These are phyloP conservation scores for Artomyces pyxidatus DNA, from an alignment of 768 basidiomycete species.

Conservation along the genomic window DNA sequence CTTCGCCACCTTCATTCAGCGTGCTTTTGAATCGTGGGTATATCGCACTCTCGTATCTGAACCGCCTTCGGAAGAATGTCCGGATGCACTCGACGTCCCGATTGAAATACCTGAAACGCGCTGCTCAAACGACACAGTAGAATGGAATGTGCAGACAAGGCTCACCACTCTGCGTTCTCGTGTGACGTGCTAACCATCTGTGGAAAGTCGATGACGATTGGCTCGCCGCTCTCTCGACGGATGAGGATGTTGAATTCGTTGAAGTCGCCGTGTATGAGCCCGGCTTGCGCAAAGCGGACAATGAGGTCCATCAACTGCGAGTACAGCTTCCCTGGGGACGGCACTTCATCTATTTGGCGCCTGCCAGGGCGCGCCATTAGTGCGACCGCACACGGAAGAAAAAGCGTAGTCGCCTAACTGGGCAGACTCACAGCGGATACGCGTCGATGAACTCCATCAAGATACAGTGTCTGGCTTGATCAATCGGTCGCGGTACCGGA, in stretches of 20 bases:
- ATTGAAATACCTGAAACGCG: constrained; percentile 85
- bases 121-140: neutral
- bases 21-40: constrained; percentile 81
- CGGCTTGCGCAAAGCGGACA: constrained; percentile 86
- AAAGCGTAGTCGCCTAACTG: too few relatives aligned
- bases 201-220: constrained; percentile 95
- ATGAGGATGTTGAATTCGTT: constrained; percentile 99
- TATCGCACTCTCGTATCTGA: constrained; percentile 83
- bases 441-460: constrained; percentile 96
- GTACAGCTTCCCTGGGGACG: constrained; percentile 85
- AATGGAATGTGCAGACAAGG: neutral
- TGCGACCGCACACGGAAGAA: neutral
- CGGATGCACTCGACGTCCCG: constrained; percentile 96
- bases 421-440: constrained; percentile 71
- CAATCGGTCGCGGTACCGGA: constrained; percentile 88
- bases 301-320: constrained; percentile 92
- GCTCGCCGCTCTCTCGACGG: constrained; percentile 61
- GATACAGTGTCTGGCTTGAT: constrained; percentile 91
- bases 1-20: constrained; percentile 40
- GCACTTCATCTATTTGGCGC: constrained; percentile 78
- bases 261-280: constrained; percentile 98
- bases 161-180: constrained; percentile 92
- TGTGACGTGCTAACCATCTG: constrained; percentile 99
- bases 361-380: constrained; percentile 29
- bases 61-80: constrained; percentile 83